Conservation (phyloP, 192 early-diverging fungal species). For the Backusella macrospora region DNA sequence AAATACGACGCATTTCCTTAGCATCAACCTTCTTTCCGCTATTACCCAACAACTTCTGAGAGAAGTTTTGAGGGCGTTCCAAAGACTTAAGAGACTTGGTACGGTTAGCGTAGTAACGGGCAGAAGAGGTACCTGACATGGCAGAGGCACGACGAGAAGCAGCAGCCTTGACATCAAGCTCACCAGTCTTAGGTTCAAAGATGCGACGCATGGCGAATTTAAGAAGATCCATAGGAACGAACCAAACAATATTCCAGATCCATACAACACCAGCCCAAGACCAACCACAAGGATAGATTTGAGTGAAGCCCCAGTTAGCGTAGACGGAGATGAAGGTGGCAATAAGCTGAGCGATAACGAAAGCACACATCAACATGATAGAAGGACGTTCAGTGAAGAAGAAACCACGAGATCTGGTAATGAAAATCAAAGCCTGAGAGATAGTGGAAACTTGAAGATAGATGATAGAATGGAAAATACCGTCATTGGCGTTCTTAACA, state of each 20-base stretch:
- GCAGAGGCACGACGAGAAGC: slow-evolving; percentile 30
- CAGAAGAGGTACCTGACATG: slow-evolving; percentile 39
- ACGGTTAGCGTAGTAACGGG: slow-evolving; percentile 44
- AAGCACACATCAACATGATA: slow-evolving; percentile 63
- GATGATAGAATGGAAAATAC: slow-evolving; percentile 71
- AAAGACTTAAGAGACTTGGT: slow-evolving; percentile 38
- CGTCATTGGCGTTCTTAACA: slow-evolving; percentile 59
- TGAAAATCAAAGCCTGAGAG: slow-evolving; percentile 79
- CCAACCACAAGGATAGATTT: slow-evolving; percentile 75
- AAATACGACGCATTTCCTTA: slow-evolving; percentile 73
- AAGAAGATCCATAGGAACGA: slow-evolving; percentile 75
- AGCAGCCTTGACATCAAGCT: slow-evolving; percentile 22
- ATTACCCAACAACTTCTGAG: slow-evolving; percentile 46
- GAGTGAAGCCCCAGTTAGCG: slow-evolving; percentile 80
- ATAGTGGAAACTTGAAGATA: slow-evolving; percentile 81
- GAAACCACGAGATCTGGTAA: slow-evolving; percentile 75
- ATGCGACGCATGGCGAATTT: slow-evolving; percentile 69
- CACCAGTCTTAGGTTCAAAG: slow-evolving; percentile 56
- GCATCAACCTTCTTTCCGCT: slow-evolving; percentile 59
- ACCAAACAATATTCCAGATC: slow-evolving; percentile 84
- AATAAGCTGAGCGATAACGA: slow-evolving; percentile 71
- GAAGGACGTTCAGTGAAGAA: slow-evolving; percentile 78
- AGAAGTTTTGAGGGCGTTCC: slow-evolving; percentile 36
- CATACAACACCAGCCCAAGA: slow-evolving; percentile 74
- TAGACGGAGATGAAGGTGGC: slow-evolving; percentile 84